Evolutionary conservation across 2,329 filamentous ascomycete genomes (phyloP).

Genomic region (Fusarium poae): DNA sequence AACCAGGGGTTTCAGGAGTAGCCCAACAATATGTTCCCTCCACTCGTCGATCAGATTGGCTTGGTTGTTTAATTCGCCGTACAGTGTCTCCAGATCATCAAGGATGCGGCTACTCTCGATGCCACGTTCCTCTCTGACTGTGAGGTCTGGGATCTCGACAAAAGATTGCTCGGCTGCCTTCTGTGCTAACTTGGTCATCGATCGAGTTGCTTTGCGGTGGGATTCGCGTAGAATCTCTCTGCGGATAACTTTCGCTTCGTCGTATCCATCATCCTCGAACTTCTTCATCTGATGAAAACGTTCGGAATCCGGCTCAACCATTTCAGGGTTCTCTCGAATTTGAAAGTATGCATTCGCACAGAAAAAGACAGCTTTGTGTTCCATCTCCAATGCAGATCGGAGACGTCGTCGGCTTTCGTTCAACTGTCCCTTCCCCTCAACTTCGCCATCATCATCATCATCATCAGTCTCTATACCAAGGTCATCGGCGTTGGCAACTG

Average conservation of each 20-base stretch:
- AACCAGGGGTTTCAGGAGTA: conserved; percentile 80
- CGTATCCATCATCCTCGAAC: conserved; percentile 79
- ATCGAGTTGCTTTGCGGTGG: conserved; percentile 53
- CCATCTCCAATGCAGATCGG: conserved; percentile 79
- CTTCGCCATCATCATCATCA: conserved; percentile 54
- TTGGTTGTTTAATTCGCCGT: conserved; percentile 77
- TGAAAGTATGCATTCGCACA: conserved; percentile 86
- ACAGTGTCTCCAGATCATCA: conserved; percentile 75
- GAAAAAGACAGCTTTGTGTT: conserved; percentile 88
- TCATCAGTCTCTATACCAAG: conserved; percentile 51
- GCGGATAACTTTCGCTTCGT: conserved; percentile 80
- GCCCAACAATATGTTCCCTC: conserved; percentile 78
- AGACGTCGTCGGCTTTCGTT: conserved; percentile 73
- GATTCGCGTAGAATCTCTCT: conserved; percentile 78
- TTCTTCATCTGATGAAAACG: conserved; percentile 75
- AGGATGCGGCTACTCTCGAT: conserved; percentile 79
- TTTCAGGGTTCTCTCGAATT: conserved; percentile 77
- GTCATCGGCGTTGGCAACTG: conserved; percentile 17
- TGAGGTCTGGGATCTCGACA: conserved; percentile 70
- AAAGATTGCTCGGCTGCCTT: conserved; percentile 68
- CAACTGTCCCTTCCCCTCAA: conserved; percentile 59
- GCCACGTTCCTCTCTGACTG: conserved; percentile 68
- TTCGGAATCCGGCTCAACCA: conserved; percentile 75
- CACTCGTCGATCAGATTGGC: conserved; percentile 78
- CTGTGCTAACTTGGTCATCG: conserved; percentile 73